Percentiles rank a stretch among this genome's conserved stretches.
phyloP scores from a whole-genome alignment of 1,284 basidiomycete genomes.

The Ceraceosorus bombacis region DNA sequence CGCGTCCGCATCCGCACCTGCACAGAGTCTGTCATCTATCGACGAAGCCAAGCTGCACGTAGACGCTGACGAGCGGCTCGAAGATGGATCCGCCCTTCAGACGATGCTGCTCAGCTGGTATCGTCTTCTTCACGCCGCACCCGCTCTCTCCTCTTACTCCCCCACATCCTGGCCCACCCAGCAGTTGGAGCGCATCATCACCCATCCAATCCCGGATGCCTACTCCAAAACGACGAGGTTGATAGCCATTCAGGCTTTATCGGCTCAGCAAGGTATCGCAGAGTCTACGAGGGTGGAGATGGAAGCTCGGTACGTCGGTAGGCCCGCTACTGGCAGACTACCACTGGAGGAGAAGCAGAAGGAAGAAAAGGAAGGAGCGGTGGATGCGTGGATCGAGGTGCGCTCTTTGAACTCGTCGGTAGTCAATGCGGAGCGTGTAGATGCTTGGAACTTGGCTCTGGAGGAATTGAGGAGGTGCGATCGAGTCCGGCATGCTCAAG shows the following conservation, averaged over 20 bases:
- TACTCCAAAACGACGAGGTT: conserved; percentile 18
- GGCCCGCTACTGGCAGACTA: not conserved
- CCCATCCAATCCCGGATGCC: conserved; percentile 2
- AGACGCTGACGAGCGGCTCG: conserved; percentile 8
- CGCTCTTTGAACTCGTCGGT: not conserved
- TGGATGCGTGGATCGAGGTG: not conserved
- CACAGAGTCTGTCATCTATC: not conserved
- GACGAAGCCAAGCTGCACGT: conserved; percentile 14
- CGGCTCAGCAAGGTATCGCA: conserved; percentile 22
- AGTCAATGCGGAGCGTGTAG: conserved; percentile 11
- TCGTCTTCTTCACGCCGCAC: conserved; percentile 18
- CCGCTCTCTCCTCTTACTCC: conserved; percentile 4
- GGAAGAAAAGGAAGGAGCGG: conserved; percentile 1
- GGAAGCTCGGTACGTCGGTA: conserved; percentile 17
- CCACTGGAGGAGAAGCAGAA: not conserved
- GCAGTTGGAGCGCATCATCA: conserved; percentile 19
- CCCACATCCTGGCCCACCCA: conserved; percentile 4
- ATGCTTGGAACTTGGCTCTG: conserved; percentile 25
- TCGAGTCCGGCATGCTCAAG: not conserved
- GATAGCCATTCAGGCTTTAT: conserved; percentile 28
- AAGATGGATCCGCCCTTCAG: conserved; percentile 3
- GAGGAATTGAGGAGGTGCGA: conserved; percentile 11
- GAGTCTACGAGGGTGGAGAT: conserved; percentile 19
- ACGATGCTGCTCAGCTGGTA: conserved; percentile 15
- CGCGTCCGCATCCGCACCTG: conserved; percentile 12